A percentile compares a stretch with the other conserved stretches of the same genome.
These are phyloP conservation scores for Pyrus hybrid DNA, from an alignment of 331 rosid genomes.

Conservation along the genomic window DNA sequence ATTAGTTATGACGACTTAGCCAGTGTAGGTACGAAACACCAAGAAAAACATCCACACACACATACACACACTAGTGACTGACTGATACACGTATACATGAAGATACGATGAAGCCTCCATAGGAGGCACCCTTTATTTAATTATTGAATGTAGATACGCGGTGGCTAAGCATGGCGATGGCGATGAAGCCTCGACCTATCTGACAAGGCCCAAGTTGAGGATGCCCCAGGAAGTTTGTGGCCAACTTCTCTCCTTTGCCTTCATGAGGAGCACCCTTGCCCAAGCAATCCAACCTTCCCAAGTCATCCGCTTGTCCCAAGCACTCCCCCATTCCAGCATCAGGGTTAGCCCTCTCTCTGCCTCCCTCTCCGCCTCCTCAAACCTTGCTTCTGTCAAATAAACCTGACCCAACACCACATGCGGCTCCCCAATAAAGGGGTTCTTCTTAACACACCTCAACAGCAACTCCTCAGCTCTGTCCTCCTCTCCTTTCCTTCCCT, in stretches of 20 bases:
- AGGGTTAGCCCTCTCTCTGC: conserved; percentile 63
- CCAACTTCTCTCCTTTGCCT: conserved; percentile 74
- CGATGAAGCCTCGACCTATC: conserved; percentile 12
- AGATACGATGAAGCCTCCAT: not conserved
- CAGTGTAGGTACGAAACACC: not conserved
- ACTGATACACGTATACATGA: not conserved
- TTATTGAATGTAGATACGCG: not conserved
- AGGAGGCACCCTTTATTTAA: not conserved
- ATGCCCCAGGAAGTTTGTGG: conserved; percentile 64
- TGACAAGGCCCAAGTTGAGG: conserved; percentile 76
- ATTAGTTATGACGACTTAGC: no score
- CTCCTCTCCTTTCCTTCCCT: conserved; percentile 4
- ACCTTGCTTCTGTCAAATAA: conserved; percentile 40
- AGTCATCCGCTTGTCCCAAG: conserved; percentile 91
- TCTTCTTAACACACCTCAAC: conserved; percentile 44
- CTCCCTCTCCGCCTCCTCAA: conserved; percentile 61
- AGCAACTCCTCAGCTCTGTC: conserved; percentile 42
- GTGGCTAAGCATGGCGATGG: not conserved
- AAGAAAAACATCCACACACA: not conserved
- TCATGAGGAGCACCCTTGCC: conserved; percentile 64
- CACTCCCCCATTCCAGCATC: conserved; percentile 64
- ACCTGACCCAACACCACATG: conserved; percentile 60
- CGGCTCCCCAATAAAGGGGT: conserved; percentile 79
- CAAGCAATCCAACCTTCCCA: conserved; percentile 98
- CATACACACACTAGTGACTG: not conserved